Conservation (phyloP, 495 filamentous ascomycete species). For the Daldinia grandis region DNA sequence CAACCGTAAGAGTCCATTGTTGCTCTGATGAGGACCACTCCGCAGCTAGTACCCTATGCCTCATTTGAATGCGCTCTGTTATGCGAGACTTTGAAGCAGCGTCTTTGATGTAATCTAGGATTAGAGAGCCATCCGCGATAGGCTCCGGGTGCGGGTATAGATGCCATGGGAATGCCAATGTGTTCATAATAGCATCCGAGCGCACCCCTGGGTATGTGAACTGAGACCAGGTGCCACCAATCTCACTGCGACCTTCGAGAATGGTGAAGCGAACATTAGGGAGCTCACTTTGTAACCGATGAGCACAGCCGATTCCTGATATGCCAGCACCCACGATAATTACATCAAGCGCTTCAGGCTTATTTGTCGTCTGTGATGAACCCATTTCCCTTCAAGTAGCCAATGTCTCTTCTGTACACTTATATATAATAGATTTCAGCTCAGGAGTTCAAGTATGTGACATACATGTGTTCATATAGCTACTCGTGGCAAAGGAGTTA, state of each 20-base stretch:
- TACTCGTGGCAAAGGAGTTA: neutral
- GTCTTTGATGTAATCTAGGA: constrained; percentile 64
- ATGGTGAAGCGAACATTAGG: constrained; percentile 62
- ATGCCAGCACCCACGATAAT: constrained; percentile 72
- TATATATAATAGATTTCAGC: neutral
- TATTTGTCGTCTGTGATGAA: neutral
- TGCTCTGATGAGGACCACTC: neutral
- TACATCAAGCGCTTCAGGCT: constrained; percentile 53
- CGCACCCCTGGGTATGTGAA: constrained; percentile 71
- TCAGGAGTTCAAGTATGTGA: neutral
- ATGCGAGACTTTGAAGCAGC: constrained; percentile 64
- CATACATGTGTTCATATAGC: neutral
- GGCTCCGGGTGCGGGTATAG: constrained; percentile 61
- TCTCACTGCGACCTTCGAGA: constrained; percentile 61
- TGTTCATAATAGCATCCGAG: constrained; percentile 67
- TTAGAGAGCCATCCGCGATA: constrained; percentile 65
- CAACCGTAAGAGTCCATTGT: neutral
- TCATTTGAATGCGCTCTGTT: constrained; percentile 61
- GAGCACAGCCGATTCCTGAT: constrained; percentile 72
- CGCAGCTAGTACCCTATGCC: neutral
- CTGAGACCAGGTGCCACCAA: constrained; percentile 72
- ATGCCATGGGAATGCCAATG: constrained; percentile 69
- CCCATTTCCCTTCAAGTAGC: neutral
- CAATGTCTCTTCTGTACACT: neutral
- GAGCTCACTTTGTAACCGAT: constrained; percentile 64